These are phyloP conservation scores for Mortierella polycephala DNA, from an alignment of 371 early-diverging fungal genomes.

Conservation along the genomic window DNA sequence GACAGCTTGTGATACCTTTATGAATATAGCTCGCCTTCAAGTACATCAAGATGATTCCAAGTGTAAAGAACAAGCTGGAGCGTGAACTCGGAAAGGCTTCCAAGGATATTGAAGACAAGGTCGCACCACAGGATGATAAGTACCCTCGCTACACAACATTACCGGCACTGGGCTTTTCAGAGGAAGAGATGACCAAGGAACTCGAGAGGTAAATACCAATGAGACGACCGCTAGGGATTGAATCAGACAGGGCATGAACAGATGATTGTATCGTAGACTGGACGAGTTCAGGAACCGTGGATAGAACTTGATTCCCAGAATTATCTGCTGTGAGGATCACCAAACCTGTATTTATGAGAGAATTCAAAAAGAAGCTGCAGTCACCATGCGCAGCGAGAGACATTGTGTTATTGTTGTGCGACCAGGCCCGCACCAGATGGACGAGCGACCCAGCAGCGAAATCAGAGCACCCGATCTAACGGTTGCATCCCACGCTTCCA, in stretches of 20 bases:
- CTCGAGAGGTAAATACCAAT: conserved; percentile 61
- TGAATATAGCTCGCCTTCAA: conserved; percentile 63
- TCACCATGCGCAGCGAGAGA: too few species aligned
- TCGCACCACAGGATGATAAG: conserved; percentile 71
- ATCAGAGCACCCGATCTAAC: too few species aligned
- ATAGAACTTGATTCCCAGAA: too few species aligned
- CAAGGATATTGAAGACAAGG: conserved; percentile 78
- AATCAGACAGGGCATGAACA: neutral
- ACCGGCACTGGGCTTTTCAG: conserved; percentile 73
- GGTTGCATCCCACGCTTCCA: neutral
- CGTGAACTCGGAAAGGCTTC: conserved; percentile 75
- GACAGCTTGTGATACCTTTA: neutral
- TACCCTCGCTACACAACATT: conserved; percentile 69
- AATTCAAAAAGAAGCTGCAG: too few species aligned
- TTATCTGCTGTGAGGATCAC: too few species aligned
- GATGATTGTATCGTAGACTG: too few species aligned
- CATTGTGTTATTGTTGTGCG: too few species aligned
- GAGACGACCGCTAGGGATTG: neutral
- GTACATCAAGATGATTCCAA: conserved; percentile 66
- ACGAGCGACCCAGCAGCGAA: too few species aligned
- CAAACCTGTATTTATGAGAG: too few species aligned
- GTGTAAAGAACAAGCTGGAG: conserved; percentile 66
- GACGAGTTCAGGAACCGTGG: too few species aligned
- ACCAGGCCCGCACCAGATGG: too few species aligned
- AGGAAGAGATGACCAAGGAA: conserved; percentile 67